Base-by-base conservation (phyloP, 2,329 filamentous ascomycete species). In the Colletotrichum chlorophyti region DNA sequence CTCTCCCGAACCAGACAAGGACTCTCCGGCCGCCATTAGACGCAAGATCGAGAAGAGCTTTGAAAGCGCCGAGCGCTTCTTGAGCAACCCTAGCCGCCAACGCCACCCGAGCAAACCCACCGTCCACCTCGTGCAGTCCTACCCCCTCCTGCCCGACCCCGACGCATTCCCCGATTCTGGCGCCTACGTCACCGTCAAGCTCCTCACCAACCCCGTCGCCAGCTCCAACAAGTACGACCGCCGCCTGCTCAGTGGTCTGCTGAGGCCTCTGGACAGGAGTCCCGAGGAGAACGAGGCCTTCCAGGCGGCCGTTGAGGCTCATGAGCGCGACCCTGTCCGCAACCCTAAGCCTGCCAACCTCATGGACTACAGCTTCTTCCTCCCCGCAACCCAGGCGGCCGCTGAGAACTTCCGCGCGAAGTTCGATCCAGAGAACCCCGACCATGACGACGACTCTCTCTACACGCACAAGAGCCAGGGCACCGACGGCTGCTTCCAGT, bases 111-210 rank as follows among this genome's bases (percentile, higher is more conserved):
- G 79, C 43, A 81, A 76, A 65, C 74, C 31, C 63, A 66, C 21
- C 69, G 48, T 61, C 10, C 69, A 83, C 63, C 71, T 88, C 59
- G 78, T 87, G 14, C 83, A 87, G 38, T 82, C 83, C 15, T 83
- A 80, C 60, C 85, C 86, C 24, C 72, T 90, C 34, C 72, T 90
- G 15, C 87, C 87, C 6, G 87, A 90, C 66, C 78, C 87, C 37
- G 83, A 88, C 59, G 83, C 85, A n/a, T 88, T 89, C 75, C 86
- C 87, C 43, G 87, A 90, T 70, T 84, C 83, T 3, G 87, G 87
- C 52, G 86, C 86, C 60, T 90, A 90, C 68, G 83, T 89, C 62
- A 85, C 86, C 12, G 79, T 90, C 74, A 90, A 90, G 72, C 89
- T 90, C 72, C 80, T 81, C 48, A 85, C 82, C 63, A 88, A 87